phyloP scores from a whole-genome alignment of 2,329 filamentous ascomycete genomes.

The Diaporthe capsici region DNA sequence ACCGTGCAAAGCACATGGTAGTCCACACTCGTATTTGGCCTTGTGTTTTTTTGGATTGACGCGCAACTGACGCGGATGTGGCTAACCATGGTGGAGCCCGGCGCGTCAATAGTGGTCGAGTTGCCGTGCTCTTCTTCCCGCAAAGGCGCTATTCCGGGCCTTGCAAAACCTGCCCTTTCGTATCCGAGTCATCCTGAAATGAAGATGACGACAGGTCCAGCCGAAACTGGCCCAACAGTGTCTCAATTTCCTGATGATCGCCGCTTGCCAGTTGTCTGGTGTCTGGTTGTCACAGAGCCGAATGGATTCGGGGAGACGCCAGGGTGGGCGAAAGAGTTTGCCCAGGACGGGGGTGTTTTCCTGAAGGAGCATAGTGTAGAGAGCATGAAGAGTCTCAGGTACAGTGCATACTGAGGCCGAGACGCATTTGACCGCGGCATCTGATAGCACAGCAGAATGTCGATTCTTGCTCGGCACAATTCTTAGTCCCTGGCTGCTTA shows the following conservation, averaged over 20 bases:
- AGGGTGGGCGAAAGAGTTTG: constrained; percentile 28
- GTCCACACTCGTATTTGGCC: constrained; percentile 12
- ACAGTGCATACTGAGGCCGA: constrained; percentile 34
- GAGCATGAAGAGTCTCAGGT: constrained; percentile 33
- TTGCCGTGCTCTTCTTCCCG: neutral
- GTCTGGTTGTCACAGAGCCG: constrained; percentile 28
- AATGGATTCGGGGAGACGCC: constrained; percentile 27
- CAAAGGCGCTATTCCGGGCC: constrained; percentile 12
- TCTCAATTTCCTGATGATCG: constrained; percentile 34
- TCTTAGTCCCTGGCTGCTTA: neutral
- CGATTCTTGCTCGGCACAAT: constrained; percentile 19
- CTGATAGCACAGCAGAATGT: neutral
- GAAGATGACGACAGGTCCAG: constrained; percentile 34
- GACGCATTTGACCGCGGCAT: constrained; percentile 6
- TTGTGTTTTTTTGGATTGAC: constrained; percentile 11
- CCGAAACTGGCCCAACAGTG: constrained; percentile 30
- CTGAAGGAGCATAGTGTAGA: constrained; percentile 31
- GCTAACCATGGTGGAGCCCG: constrained; percentile 26
- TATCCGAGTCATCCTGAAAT: constrained; percentile 38
- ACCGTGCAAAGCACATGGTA: constrained; percentile 15
- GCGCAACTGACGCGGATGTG: constrained; percentile 33
- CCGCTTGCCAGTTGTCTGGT: constrained; percentile 37
- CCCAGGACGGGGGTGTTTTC: constrained; percentile 35
- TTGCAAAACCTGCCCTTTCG: constrained; percentile 24
- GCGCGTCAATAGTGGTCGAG: constrained; percentile 33